Base-by-base conservation (phyloP, 1,284 basidiomycete species). In the Ustilago cynodontis region DNA sequence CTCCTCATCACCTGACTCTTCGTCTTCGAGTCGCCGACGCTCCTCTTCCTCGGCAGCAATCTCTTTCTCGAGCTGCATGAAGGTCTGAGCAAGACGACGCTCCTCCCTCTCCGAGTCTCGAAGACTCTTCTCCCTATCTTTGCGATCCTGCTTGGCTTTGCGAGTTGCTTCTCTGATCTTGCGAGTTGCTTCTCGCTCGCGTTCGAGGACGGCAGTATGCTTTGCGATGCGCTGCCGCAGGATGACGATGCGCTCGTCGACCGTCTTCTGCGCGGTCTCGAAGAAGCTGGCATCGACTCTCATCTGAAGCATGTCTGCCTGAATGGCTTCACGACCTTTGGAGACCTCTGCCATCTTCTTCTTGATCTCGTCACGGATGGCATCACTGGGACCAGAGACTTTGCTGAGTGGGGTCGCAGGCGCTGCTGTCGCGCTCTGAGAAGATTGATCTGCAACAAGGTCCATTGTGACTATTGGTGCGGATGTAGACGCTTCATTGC, bases 271-370 rank as follows among this genome's bases (percentile, higher is more conserved):
- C 5, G 75, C 75, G 29, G 64, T 66, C 50, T 77, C 75, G 28
- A 67, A 77, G 31, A 77, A 77, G 60, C 71, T 65, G 28, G 66
- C 71, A 55, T 77, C 75, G 20, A 77, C 75, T 7, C 71, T 50
- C 66, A 77, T 66, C 58, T 73, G 71, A 16, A 77, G 60, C 71
- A 77, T 68, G 56, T 77, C 75, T 41, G 64, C 71, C 33, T 68
- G 75, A 31, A 77, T 62, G 54, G 63, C 59, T 49, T 68, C 58
- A 14, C 67, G 75, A 6, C 75, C 71, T 41, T 60, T 57, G 37
- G 59, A 47, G 45, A 77, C 65, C 33, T 74, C 75, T n/a, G 64
- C 35, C 60, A 77, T 60, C 63, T 69, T 65, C 31, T 60, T 70
- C 52, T 65, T 71, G 57, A 77, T 65, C 39, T 73, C 64, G 37